Percentiles rank a stretch among this genome's conserved stretches.
Evolutionary conservation across 495 filamentous ascomycete genomes (phyloP).

Genomic region (Podospora appendiculata): DNA sequence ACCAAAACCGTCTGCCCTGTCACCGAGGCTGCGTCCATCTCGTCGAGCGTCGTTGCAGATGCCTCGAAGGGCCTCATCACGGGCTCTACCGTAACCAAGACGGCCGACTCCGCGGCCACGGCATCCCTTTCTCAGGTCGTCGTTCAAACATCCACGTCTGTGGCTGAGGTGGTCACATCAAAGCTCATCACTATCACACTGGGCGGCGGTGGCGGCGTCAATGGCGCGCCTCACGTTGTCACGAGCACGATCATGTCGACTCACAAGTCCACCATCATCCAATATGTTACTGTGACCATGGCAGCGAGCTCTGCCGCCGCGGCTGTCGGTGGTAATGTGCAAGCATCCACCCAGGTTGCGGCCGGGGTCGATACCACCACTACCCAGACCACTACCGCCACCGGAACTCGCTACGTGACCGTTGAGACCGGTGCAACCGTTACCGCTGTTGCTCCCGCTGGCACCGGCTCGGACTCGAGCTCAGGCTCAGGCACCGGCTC

Average conservation of each 20-base stretch:
- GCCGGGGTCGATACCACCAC: conserved; percentile 23
- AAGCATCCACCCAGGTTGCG: background rate
- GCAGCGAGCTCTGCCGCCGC: conserved; percentile 1
- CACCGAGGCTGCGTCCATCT: conserved; percentile 30
- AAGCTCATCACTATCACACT: conserved; percentile 31
- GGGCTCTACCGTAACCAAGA: conserved; percentile 21
- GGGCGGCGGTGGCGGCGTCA: conserved; percentile 14
- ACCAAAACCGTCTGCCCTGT: conserved; percentile 41
- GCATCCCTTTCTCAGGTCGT: conserved; percentile 6
- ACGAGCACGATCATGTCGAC: conserved; percentile 32
- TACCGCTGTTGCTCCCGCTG: conserved; percentile 6
- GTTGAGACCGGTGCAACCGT: conserved; percentile 11
- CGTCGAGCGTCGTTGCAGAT: conserved; percentile 26
- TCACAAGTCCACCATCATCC: conserved; percentile 14
- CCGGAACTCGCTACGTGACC: conserved; percentile 35
- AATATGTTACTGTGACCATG: conserved; percentile 14
- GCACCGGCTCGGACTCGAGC: conserved; percentile 9
- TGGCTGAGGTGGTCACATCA: conserved; percentile 15
- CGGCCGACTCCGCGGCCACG: conserved; percentile 8
- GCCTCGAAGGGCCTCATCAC: conserved; percentile 28
- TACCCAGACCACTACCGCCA: conserved; percentile 26
- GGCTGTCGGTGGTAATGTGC: background rate
- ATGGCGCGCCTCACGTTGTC: conserved; percentile 15
- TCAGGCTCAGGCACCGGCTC: conserved; percentile 10
- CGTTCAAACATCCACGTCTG: conserved; percentile 13